These are phyloP conservation scores for Dryas octopetala DNA, from an alignment of 306 rosid genomes.

Conservation along the genomic window DNA sequence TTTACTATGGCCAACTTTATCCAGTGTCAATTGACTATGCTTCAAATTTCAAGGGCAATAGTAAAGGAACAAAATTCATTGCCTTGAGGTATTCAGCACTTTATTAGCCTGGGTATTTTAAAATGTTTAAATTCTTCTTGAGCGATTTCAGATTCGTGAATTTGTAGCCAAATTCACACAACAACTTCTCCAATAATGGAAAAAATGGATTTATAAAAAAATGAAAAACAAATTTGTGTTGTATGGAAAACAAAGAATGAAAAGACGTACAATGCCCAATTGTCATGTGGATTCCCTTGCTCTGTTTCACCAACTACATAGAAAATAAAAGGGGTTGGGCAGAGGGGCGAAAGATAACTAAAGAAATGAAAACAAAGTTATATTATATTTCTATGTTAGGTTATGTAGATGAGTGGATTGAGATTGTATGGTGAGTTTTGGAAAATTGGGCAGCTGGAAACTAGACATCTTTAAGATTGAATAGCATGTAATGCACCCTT, in stretches of 20 bases:
- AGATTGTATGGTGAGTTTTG: not conserved
- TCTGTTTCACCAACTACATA: not conserved
- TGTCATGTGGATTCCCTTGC: slow-evolving; percentile 3
- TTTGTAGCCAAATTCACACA: not conserved
- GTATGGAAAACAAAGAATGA: not conserved
- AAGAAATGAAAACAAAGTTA: not conserved
- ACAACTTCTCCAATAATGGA: not conserved
- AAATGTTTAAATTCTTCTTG: not conserved
- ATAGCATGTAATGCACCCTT: not conserved
- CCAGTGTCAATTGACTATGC: not conserved
- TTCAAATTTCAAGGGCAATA: not conserved
- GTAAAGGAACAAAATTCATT: not conserved
- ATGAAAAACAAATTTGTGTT: not conserved
- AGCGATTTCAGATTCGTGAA: not conserved
- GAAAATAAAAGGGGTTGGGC: not conserved
- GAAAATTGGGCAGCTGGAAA: not conserved
- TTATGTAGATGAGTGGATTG: not conserved
- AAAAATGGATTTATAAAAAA: not conserved
- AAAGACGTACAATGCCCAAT: not conserved
- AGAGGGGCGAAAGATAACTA: not conserved
- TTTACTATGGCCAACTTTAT: not conserved
- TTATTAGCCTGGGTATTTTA: not conserved
- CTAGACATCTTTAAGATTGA: not conserved
- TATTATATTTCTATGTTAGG: not conserved
- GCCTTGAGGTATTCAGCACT: too few species aligned